These are phyloP conservation scores for Elsinoe fawcettii DNA, from an alignment of 2,329 filamentous ascomycete species.

Conservation along the genomic window DNA sequence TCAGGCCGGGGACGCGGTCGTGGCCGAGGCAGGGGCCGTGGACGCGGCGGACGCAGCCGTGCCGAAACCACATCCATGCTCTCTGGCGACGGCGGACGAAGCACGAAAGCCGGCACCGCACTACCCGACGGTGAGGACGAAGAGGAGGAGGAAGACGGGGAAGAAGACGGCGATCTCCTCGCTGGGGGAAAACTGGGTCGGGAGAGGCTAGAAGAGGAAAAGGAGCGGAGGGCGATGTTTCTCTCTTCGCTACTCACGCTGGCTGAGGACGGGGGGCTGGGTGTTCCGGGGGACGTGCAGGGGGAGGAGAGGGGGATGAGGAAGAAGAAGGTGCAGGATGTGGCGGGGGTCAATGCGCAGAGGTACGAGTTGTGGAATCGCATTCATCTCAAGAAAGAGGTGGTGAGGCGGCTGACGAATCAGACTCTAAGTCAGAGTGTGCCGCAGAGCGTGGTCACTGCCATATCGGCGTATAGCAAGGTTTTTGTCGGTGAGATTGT, in stretches of 20 bases:
- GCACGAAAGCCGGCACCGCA: slow-evolving; percentile 13
- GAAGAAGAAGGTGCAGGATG: slow-evolving; percentile 43
- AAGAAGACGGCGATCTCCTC: slow-evolving; percentile 51
- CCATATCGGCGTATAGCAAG: slow-evolving; percentile 69
- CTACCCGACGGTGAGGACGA: slow-evolving; percentile 42
- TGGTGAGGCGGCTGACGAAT: slow-evolving; percentile 69
- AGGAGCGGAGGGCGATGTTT: slow-evolving; percentile 55
- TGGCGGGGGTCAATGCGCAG: slow-evolving; percentile 59
- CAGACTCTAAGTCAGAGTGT: slow-evolving; percentile 74
- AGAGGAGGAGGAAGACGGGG: slow-evolving; percentile 49
- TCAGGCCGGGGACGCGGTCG: slow-evolving; percentile 42
- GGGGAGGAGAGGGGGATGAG: not conserved
- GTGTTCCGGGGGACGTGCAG: slow-evolving; percentile 27
- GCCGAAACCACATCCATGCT: slow-evolving; percentile 15
- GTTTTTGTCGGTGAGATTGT: slow-evolving; percentile 70
- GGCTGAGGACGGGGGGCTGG: slow-evolving; percentile 1
- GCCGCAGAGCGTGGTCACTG: slow-evolving; percentile 62
- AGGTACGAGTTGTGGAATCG: slow-evolving; percentile 65
- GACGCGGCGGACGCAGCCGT: slow-evolving; percentile 16
- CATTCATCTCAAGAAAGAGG: slow-evolving; percentile 59
- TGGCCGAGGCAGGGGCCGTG: slow-evolving; percentile 10
- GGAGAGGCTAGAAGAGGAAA: slow-evolving; percentile 57
- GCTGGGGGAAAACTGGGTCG: slow-evolving; percentile 46
- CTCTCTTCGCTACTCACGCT: slow-evolving; percentile 14
- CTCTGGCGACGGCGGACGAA: slow-evolving; percentile 17